Evolutionary conservation across 768 basidiomycete species (phyloP).

Genomic region (Collybia sp.): DNA sequence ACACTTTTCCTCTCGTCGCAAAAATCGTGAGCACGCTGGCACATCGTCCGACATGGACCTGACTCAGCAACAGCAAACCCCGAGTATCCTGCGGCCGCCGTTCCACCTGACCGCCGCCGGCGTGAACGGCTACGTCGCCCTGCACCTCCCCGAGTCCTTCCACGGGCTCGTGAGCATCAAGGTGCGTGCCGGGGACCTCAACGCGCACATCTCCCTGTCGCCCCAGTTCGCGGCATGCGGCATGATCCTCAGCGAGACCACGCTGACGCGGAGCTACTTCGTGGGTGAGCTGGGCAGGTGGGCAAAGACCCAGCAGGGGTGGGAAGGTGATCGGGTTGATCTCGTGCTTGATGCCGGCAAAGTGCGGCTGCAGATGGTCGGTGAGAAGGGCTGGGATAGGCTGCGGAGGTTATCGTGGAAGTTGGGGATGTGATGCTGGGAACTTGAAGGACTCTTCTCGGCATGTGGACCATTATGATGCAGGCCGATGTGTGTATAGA

Average conservation of each 20-base stretch:
- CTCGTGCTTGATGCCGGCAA: conserved; percentile 15
- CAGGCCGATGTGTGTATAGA: too few relatives aligned
- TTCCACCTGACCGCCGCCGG: conserved; percentile 25
- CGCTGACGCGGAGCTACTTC: conserved; percentile 25
- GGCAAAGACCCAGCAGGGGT: conserved; percentile 12
- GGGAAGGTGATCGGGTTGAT: conserved; percentile 21
- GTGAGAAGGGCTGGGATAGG: conserved; percentile 16
- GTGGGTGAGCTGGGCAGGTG: conserved; percentile 23
- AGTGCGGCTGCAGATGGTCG: conserved; percentile 17
- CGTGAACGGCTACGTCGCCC: conserved; percentile 23
- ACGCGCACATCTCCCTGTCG: conserved; percentile 29
- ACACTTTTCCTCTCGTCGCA: conserved; percentile 28
- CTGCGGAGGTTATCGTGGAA: conserved; percentile 15
- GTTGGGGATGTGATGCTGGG: conserved; percentile 10
- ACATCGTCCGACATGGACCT: neutral
- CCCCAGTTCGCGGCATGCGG: conserved; percentile 16
- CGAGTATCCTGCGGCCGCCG: conserved; percentile 24
- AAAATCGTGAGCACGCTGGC: conserved; percentile 26
- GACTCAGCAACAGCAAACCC: conserved; percentile 25
- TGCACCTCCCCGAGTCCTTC: conserved; percentile 39
- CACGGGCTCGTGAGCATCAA: conserved; percentile 32
- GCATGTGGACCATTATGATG: too few relatives aligned
- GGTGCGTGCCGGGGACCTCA: conserved; percentile 31
- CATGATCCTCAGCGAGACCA: conserved; percentile 30
- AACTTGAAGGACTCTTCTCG: too few relatives aligned